Evolutionary conservation across 2,329 filamentous ascomycete genomes (phyloP).

Genomic region (Blastomyces percursus): DNA sequence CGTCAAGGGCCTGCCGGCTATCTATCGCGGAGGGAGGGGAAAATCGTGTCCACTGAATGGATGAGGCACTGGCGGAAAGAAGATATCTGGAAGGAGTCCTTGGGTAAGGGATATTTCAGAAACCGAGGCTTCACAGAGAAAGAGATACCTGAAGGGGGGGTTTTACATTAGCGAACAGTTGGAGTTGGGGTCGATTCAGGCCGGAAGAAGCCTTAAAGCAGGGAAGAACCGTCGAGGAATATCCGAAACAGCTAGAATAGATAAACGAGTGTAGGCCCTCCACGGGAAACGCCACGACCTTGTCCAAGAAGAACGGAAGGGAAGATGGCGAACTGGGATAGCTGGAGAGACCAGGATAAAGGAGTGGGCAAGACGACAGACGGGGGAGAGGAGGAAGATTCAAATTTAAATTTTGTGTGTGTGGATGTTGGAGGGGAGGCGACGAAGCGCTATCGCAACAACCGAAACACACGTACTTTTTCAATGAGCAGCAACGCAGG

Average conservation of each 20-base stretch:
- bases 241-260: neutral
- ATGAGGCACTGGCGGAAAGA: neutral
- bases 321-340: neutral
- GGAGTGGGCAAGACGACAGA: neutral
- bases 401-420: too few relatives aligned
- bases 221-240: neutral
- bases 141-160: neutral
- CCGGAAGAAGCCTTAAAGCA: neutral
- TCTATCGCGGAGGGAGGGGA: neutral
- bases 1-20: neutral
- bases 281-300: too few relatives aligned
- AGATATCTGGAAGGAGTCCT: neutral
- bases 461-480: constrained; percentile 3
- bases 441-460: neutral
- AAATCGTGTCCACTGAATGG: neutral
- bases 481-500: neutral
- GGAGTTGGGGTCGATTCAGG: neutral
- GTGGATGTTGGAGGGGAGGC: neutral
- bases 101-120: neutral
- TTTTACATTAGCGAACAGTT: neutral
- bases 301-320: neutral
- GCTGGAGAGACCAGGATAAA: neutral
- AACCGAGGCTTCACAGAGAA: neutral
- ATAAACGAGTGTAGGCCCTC: neutral
- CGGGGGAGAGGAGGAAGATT: neutral